Evolutionary conservation across 257 asterid species (phyloP).

Genomic region (Prunella vulgaris): DNA sequence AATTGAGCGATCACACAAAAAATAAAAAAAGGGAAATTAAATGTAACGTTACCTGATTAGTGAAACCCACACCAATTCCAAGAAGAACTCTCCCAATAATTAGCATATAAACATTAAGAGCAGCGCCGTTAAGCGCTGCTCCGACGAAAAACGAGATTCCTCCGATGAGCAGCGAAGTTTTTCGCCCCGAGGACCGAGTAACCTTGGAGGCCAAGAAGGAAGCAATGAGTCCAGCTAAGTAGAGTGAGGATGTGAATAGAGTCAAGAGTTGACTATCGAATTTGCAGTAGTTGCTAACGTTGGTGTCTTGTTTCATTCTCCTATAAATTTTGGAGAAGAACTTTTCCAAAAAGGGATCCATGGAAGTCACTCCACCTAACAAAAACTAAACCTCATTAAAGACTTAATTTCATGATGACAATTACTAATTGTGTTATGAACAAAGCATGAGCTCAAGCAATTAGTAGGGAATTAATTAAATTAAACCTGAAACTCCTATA

Average conservation of each 20-base stretch:
- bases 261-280: conserved; percentile 40
- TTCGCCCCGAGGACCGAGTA: conserved; percentile 40
- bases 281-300: conserved; percentile 40
- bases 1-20: no score
- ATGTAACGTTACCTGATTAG: conserved; percentile 46
- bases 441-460: no score
- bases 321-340: conserved; percentile 37
- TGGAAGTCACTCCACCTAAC: conserved; percentile 53
- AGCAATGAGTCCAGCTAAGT: conserved; percentile 42
- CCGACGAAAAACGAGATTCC: conserved; percentile 42
- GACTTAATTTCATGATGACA: no score
- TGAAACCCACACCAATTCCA: conserved; percentile 55
- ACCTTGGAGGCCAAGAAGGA: conserved; percentile 41
- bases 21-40: no score
- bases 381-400: neutral
- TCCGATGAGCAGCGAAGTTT: conserved; percentile 31
- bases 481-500: conserved; percentile 35
- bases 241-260: conserved; percentile 45
- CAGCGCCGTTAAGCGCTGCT: conserved; percentile 43
- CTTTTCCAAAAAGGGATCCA: conserved; percentile 42
- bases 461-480: neutral
- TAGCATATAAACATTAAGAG: conserved; percentile 38
- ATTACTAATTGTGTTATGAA: neutral
- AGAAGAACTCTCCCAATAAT: conserved; percentile 42
- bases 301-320: conserved; percentile 28